These are phyloP conservation scores for Fusarium sp. DNA, from an alignment of 2,329 filamentous ascomycete species.

Conservation along the genomic window DNA sequence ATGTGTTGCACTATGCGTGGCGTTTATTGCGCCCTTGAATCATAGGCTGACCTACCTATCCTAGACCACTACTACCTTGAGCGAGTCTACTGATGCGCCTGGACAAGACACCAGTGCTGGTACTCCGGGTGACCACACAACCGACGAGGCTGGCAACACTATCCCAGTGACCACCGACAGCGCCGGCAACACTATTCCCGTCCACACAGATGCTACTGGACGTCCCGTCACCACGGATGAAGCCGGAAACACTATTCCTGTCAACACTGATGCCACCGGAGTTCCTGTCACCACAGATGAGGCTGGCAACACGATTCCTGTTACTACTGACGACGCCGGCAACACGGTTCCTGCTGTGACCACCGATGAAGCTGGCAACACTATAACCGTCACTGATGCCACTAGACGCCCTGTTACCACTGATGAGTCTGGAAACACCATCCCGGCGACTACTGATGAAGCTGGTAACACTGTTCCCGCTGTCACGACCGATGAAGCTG, in stretches of 20 bases:
- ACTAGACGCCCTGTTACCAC: not conserved
- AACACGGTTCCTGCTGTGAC: not conserved
- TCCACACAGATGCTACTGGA: not conserved
- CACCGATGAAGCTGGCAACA: not conserved
- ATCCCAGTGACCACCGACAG: not conserved
- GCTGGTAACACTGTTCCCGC: not conserved
- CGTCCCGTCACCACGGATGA: not conserved
- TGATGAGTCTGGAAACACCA: not conserved
- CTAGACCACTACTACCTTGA: not conserved
- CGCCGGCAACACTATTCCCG: not conserved
- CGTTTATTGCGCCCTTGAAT: not conserved
- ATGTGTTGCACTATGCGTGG: not conserved
- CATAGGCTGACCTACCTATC: not conserved
- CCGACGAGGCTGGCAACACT: not conserved
- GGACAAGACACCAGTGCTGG: not conserved
- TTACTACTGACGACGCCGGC: not conserved
- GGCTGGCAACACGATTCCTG: not conserved
- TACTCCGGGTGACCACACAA: not conserved
- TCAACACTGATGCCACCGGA: not conserved
- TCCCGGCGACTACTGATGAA: not conserved
- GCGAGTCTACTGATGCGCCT: not conserved
- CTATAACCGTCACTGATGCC: not conserved
- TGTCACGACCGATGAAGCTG: not conserved
- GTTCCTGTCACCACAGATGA: not conserved
- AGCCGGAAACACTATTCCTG: not conserved